phyloP scores from a whole-genome alignment of 2,329 filamentous ascomycete species.

The Fusarium zealandicum region DNA sequence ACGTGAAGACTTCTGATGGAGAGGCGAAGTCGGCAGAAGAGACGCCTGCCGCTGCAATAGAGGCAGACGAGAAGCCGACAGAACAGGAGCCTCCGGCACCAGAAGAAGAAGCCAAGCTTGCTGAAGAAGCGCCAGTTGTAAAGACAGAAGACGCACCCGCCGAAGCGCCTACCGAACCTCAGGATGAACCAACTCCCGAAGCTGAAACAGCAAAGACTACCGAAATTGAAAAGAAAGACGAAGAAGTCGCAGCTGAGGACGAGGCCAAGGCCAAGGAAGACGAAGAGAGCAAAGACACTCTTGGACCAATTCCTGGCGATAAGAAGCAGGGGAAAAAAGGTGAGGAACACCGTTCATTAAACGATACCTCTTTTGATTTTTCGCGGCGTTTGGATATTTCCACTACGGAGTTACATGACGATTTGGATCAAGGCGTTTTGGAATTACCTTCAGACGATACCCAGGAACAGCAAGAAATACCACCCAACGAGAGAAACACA shows the following conservation, averaged over 20 bases:
- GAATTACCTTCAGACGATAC: slow-evolving; percentile 41
- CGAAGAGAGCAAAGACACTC: slow-evolving; percentile 50
- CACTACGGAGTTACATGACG: slow-evolving; percentile 37
- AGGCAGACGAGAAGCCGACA: slow-evolving; percentile 13
- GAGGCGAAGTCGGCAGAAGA: slow-evolving; percentile 28
- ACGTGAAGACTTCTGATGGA: slow-evolving; percentile 23
- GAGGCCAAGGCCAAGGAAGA: slow-evolving; percentile 39
- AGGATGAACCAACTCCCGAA: slow-evolving; percentile 28
- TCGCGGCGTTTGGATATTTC: slow-evolving; percentile 42
- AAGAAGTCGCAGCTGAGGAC: slow-evolving; percentile 19
- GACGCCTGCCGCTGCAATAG: slow-evolving; percentile 1
- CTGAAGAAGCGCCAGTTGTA: slow-evolving; percentile 25
- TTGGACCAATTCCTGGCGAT: slow-evolving; percentile 49
- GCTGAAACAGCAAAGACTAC: slow-evolving; percentile 27
- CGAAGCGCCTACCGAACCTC: slow-evolving; percentile 26
- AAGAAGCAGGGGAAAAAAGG: slow-evolving; percentile 52
- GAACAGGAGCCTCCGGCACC: slow-evolving; percentile 20
- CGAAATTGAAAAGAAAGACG: slow-evolving; percentile 27
- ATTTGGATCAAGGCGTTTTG: slow-evolving; percentile 40
- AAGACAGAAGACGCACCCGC: slow-evolving; percentile 28
- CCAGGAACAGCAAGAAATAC: slow-evolving; percentile 33
- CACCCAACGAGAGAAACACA: slow-evolving; percentile 33
- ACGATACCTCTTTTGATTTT: slow-evolving; percentile 50
- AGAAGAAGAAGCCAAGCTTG: slow-evolving; percentile 25
- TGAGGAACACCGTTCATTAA: slow-evolving; percentile 51